These are phyloP conservation scores for Centella asiatica DNA, from an alignment of 129 eudicot species.

Conservation along the genomic window DNA sequence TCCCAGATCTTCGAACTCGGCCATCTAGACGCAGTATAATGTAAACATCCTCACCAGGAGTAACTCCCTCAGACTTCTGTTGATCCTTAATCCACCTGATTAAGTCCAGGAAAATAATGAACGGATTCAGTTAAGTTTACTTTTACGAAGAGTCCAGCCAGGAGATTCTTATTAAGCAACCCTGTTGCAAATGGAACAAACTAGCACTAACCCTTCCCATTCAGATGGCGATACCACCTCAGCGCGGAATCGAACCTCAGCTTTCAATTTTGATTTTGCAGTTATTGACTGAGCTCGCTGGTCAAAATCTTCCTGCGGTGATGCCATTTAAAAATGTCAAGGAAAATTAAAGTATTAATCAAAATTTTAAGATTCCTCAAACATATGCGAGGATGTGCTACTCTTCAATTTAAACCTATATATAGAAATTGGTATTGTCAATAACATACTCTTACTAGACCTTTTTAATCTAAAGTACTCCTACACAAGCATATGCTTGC, in stretches of 20 bases:
- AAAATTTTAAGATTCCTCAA: neutral
- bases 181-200: neutral
- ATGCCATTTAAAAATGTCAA: constrained; percentile 13
- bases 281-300: constrained; percentile 71
- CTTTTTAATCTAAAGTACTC: neutral
- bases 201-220: constrained; percentile 81
- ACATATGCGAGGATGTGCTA: constrained; percentile 7
- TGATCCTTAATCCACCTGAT: constrained; percentile 92
- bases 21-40: constrained; percentile 95
- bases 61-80: constrained; percentile 82
- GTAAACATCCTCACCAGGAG: constrained; percentile 94
- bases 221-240: constrained; percentile 79
- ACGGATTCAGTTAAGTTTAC: neutral
- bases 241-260: constrained; percentile 84
- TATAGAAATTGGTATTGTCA: neutral
- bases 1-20: constrained; percentile 86
- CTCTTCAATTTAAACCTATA: neutral
- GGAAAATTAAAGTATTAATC: neutral
- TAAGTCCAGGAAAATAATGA: neutral
- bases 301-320: constrained; percentile 83
- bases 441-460: neutral
- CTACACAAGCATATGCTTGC: neutral
- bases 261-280: constrained; percentile 69
- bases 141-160: neutral
- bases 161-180: neutral